Conservation (phyloP, 1,139 yeast species). For the Sugiyamaella grinbergsii region DNA sequence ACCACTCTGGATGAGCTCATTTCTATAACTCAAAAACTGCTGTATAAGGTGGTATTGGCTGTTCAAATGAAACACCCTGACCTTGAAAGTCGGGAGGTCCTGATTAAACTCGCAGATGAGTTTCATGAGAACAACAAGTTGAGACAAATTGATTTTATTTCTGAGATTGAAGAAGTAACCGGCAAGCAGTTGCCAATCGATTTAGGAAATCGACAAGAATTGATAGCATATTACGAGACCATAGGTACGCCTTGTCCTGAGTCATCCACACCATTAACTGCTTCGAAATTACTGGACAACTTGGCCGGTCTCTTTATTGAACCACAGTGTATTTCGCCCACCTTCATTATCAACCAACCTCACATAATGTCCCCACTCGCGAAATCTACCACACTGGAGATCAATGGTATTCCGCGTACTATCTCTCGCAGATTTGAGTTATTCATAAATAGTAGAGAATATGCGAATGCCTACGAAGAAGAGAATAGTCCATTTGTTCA, state of each 20-base stretch:
- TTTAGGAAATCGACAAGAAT: conserved; percentile 37
- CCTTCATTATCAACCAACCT: conserved; percentile 83
- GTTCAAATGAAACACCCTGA: conserved; percentile 29
- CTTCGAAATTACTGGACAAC: conserved; percentile 65
- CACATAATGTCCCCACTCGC: conserved; percentile 84
- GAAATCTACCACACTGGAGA: conserved; percentile 52
- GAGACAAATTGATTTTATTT: conserved; percentile 50
- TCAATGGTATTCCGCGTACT: conserved; percentile 41
- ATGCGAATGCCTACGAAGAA: conserved; percentile 93
- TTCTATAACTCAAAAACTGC: conserved; percentile 48
- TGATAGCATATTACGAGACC: conserved; percentile 40
- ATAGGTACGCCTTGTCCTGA: conserved; percentile 54
- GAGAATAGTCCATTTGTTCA: conserved; percentile 85
- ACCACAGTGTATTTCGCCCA: conserved; percentile 61
- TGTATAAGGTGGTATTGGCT: conserved; percentile 14
- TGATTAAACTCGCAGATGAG: conserved; percentile 17
- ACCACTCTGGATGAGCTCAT: conserved; percentile 71
- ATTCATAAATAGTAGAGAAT: conserved; percentile 77
- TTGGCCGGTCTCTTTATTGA: conserved; percentile 67
- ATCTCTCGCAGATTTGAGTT: conserved; percentile 79
- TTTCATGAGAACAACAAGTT: conserved; percentile 27
- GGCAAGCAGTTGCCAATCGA: conserved; percentile 47
- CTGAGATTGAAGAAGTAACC: conserved; percentile 50
- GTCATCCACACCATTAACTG: conserved; percentile 35
- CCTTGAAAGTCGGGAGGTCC: conserved; percentile 18